These are phyloP conservation scores for Geranium rotundifolium DNA, from an alignment of 345 rosid species.

Conservation along the genomic window DNA sequence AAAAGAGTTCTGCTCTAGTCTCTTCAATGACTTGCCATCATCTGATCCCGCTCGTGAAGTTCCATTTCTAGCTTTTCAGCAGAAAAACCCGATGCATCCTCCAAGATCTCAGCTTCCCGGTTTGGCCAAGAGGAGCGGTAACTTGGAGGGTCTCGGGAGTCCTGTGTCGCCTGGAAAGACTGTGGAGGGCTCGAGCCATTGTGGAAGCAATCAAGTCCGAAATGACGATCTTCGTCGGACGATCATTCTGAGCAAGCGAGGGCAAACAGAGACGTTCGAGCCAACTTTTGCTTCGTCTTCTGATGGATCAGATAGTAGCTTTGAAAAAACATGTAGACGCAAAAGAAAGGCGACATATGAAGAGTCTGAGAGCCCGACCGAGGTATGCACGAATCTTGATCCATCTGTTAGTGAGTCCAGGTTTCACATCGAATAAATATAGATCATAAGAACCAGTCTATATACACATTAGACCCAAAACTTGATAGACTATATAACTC, in stretches of 20 bases:
- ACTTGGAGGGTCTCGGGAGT: constrained; percentile 15
- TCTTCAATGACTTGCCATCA: constrained; percentile 29
- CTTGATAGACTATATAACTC: no score
- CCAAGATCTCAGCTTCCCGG: constrained; percentile 26
- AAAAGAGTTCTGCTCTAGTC: constrained; percentile 38
- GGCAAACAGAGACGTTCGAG: constrained; percentile 30
- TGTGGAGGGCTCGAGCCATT: constrained; percentile 41
- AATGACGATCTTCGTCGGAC: constrained; percentile 17
- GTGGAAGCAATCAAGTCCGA: constrained; percentile 40
- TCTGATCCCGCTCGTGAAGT: constrained; percentile 9
- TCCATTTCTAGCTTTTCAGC: neutral
- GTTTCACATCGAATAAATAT: no score
- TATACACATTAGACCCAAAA: no score
- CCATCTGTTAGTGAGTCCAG: neutral
- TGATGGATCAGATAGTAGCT: constrained; percentile 57
- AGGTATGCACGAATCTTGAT: constrained; percentile 20
- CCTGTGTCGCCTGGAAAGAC: constrained; percentile 13
- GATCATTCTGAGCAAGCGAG: constrained; percentile 15
- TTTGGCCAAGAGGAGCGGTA: constrained; percentile 16
- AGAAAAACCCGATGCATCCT: constrained; percentile 29
- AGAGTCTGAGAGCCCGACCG: constrained; percentile 48
- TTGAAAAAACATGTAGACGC: constrained; percentile 30
- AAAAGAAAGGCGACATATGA: constrained; percentile 52
- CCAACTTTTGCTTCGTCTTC: constrained; percentile 44
- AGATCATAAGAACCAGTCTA: no score